phyloP scores from a whole-genome alignment of 108 stramenopile genomes.

The Nitzschia putrida region DNA sequence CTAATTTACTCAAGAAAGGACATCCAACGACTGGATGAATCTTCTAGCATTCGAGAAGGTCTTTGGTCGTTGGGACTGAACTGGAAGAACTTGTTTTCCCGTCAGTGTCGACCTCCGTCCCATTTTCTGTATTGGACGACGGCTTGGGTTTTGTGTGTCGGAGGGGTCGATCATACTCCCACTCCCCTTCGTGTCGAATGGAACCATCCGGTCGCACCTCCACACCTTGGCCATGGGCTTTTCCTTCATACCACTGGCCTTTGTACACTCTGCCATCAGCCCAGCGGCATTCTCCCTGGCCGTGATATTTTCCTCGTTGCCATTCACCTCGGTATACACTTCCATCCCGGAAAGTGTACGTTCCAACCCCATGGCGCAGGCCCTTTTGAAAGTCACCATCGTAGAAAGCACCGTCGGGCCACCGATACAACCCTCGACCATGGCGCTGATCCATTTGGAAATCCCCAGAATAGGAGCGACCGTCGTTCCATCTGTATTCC shows the following conservation, averaged over 20 bases:
- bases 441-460: conserved; percentile 27
- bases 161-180: conserved; percentile 41
- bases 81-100: too few species aligned
- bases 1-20: too few species aligned
- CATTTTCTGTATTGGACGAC: background rate
- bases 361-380: conserved; percentile 14
- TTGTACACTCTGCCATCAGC: conserved; percentile 30
- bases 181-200: conserved; percentile 37
- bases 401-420: conserved; percentile 38
- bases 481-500: conserved; percentile 30
- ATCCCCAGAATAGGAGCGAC: conserved; percentile 36
- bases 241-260: conserved; percentile 48
- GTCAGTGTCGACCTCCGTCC: background rate
- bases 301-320: conserved; percentile 41
- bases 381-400: conserved; percentile 29
- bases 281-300: conserved; percentile 24
- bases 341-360: conserved; percentile 10
- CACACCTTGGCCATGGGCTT: conserved; percentile 34
- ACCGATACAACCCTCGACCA: conserved; percentile 29
- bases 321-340: conserved; percentile 42
- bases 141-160: background rate
- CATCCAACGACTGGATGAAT: too few species aligned
- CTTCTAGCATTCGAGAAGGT: too few species aligned
- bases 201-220: conserved; percentile 17
- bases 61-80: too few species aligned